These are phyloP conservation scores for Plantago coronopus DNA, from an alignment of 305 asterid genomes.

Conservation along the genomic window DNA sequence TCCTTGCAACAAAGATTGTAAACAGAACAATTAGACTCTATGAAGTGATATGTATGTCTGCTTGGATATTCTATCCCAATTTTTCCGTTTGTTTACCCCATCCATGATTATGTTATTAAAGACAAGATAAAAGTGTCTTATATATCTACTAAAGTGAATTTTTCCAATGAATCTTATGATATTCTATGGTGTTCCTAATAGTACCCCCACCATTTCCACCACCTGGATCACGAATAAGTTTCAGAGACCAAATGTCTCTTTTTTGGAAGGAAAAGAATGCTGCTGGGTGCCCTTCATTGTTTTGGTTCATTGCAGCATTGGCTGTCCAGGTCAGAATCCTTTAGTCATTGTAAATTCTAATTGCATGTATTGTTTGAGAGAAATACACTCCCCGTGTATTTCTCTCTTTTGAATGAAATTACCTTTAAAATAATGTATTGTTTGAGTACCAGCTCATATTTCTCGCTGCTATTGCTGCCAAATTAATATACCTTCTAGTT, in stretches of 20 bases:
- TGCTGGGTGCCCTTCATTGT: conserved; percentile 67
- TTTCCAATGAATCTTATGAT: conserved; percentile 25
- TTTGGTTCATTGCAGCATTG: conserved; percentile 65
- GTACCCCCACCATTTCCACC: conserved; percentile 93
- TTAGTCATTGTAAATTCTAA: conserved; percentile 1
- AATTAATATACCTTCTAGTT: neutral
- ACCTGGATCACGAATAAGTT: conserved; percentile 66
- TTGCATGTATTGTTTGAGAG: too few relatives aligned
- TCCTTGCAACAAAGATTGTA: neutral
- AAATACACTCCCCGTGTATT: too few relatives aligned
- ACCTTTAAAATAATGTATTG: neutral
- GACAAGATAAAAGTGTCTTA: neutral
- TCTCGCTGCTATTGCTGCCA: neutral
- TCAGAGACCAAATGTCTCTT: conserved; percentile 50
- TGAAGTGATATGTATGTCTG: neutral
- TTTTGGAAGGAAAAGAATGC: conserved; percentile 70
- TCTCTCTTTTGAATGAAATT: too few relatives aligned
- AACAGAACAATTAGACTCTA: neutral
- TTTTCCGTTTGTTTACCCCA: neutral
- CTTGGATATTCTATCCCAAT: neutral
- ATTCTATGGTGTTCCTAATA: conserved; percentile 32
- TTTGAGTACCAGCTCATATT: neutral
- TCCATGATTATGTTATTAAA: neutral
- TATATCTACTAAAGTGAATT: neutral
- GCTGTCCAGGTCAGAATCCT: conserved; percentile 61